A percentile compares a stretch with the other conserved stretches of the same genome.
phyloP scores from a whole-genome alignment of 2,329 filamentous ascomycete species.

The Fusarium sp. region DNA sequence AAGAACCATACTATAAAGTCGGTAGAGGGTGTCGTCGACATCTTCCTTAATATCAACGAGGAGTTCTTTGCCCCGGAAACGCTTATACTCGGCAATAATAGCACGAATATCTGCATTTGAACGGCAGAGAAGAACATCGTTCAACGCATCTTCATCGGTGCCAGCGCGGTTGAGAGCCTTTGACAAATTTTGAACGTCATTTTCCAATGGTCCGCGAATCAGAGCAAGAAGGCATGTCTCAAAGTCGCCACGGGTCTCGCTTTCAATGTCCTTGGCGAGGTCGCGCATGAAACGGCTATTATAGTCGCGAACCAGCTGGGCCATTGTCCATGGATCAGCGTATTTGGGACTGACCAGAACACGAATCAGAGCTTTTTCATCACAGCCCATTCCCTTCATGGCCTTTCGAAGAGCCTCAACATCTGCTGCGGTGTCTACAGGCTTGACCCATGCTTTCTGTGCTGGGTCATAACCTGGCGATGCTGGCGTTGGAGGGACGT shows the following conservation, averaged over 20 bases:
- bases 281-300: slow-evolving; percentile 48
- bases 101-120: slow-evolving; percentile 50
- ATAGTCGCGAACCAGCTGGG: slow-evolving; percentile 46
- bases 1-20: slow-evolving; percentile 49
- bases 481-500: slow-evolving; percentile 38
- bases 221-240: slow-evolving; percentile 46
- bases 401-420: slow-evolving; percentile 46
- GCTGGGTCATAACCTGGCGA: slow-evolving; percentile 44
- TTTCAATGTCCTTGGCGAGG: slow-evolving; percentile 47
- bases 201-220: slow-evolving; percentile 45
- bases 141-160: slow-evolving; percentile 48
- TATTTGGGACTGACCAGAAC: slow-evolving; percentile 46
- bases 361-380: slow-evolving; percentile 45
- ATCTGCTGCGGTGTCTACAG: slow-evolving; percentile 45
- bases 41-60: slow-evolving; percentile 46
- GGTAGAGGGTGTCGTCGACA: slow-evolving; percentile 44
- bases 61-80: slow-evolving; percentile 43
- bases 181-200: slow-evolving; percentile 45
- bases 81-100: slow-evolving; percentile 45
- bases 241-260: slow-evolving; percentile 45
- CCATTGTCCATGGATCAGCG: slow-evolving; percentile 46
- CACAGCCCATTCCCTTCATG: slow-evolving; percentile 50
- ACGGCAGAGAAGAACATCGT: slow-evolving; percentile 48
- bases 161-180: slow-evolving; percentile 45
- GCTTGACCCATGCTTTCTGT: slow-evolving; percentile 38